These are phyloP conservation scores for Amanita muscaria DNA, from an alignment of 768 basidiomycete species.

Conservation along the genomic window DNA sequence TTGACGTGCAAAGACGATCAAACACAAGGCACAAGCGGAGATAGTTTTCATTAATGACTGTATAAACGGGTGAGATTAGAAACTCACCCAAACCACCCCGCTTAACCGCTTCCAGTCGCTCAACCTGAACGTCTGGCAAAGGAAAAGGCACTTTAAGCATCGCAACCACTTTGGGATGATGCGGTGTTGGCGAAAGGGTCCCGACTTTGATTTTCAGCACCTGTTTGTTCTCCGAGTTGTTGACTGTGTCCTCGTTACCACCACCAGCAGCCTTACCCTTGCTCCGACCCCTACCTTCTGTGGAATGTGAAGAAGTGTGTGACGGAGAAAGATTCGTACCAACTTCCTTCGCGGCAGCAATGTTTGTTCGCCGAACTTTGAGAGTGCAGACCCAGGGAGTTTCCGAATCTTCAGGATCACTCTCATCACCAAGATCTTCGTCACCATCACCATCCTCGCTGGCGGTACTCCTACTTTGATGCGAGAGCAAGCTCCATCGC, in stretches of 20 bases:
- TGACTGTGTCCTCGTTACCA: constrained; percentile 9
- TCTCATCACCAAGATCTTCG: constrained; percentile 63
- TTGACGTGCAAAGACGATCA: constrained; percentile 4
- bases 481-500: constrained; percentile 10
- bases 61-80: constrained; percentile 8
- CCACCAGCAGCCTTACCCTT: constrained; percentile 8
- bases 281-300: neutral
- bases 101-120: constrained; percentile 43
- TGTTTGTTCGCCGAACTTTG: constrained; percentile 42
- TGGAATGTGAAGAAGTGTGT: neutral
- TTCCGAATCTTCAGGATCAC: constrained; percentile 94
- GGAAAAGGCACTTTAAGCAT: constrained; percentile 89
- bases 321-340: constrained; percentile 6
- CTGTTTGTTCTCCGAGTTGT: constrained; percentile 10
- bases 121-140: constrained; percentile 73
- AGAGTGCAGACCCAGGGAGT: constrained; percentile 93
- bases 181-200: constrained; percentile 84
- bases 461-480: constrained; percentile 5
- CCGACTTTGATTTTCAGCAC: constrained; percentile 59
- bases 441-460: constrained; percentile 10
- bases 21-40: neutral
- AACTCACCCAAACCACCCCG: constrained; percentile 32
- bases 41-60: constrained; percentile 10
- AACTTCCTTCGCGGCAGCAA: constrained; percentile 8
- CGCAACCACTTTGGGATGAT: constrained; percentile 91